Conservation (phyloP, 2,329 filamentous ascomycete species). For the Amauroascus verrucosus region DNA sequence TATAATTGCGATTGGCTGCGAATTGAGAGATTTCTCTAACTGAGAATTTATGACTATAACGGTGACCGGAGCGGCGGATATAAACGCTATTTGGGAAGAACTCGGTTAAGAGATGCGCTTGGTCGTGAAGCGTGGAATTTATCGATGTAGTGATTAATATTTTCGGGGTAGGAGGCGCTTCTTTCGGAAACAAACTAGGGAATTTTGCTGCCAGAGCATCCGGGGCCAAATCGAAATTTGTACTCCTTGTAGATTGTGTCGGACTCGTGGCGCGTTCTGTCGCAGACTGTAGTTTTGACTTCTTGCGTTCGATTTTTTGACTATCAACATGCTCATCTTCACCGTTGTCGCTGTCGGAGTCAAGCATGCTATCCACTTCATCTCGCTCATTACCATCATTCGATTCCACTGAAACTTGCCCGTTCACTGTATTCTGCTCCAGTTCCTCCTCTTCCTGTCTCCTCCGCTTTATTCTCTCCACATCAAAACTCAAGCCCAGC, state of each 20-base stretch:
- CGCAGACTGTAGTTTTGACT: conserved; percentile 27
- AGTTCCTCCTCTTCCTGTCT: conserved; percentile 38
- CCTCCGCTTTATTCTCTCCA: conserved; percentile 40
- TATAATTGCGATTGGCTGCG: conserved; percentile 71
- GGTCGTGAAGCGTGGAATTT: conserved; percentile 75
- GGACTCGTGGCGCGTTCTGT: conserved; percentile 46
- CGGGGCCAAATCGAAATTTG: conserved; percentile 50
- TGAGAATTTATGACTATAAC: conserved; percentile 81
- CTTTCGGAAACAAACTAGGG: conserved; percentile 46
- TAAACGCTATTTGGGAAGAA: conserved; percentile 75
- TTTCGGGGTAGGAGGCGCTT: conserved; percentile 56
- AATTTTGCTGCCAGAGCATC: conserved; percentile 53
- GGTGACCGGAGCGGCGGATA: conserved; percentile 73
- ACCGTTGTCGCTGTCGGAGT: conserved; percentile 42
- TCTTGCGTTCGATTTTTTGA: conserved; percentile 27
- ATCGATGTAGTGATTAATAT: conserved; percentile 85
- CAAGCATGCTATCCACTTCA: conserved; percentile 68
- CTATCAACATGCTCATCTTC: conserved; percentile 39
- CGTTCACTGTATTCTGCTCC: conserved; percentile 26
- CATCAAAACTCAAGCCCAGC: conserved; percentile 39
- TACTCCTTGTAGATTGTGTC: conserved; percentile 46
- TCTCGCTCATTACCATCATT: conserved; percentile 44
- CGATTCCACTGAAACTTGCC: conserved; percentile 34
- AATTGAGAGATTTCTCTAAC: conserved; percentile 83
- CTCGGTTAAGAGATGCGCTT: conserved; percentile 66